Percentiles rank a stretch among this genome's conserved stretches.
Evolutionary conservation across 257 asterid genomes (phyloP).

Genomic region (Petrea volubilis): DNA sequence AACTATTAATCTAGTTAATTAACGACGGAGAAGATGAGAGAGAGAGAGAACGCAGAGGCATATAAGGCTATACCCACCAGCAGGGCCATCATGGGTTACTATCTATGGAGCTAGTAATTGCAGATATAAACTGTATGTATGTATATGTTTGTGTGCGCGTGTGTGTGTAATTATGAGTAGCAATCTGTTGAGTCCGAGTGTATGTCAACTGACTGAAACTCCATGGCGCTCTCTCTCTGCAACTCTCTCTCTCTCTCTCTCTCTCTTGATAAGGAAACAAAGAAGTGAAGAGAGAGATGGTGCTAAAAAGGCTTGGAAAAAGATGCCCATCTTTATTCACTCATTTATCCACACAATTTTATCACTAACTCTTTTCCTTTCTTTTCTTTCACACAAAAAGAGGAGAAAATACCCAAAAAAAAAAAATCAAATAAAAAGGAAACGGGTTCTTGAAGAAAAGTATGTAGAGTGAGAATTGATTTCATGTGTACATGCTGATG

Average conservation of each 20-base stretch:
- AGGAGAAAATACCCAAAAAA: background rate
- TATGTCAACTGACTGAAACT: constrained; percentile 23
- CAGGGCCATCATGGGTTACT: background rate
- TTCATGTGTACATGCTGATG: constrained; percentile 24
- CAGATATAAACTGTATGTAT: constrained; percentile 1
- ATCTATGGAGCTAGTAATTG: constrained; percentile 5
- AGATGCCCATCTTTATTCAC: constrained; percentile 66
- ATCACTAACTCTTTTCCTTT: constrained; percentile 13
- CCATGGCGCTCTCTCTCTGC: constrained; percentile 45
- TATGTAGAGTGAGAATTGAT: constrained; percentile 7
- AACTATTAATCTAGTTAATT: background rate
- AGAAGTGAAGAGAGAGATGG: constrained; percentile 28
- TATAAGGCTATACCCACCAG: too few relatives aligned
- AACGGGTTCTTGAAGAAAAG: constrained; percentile 27
- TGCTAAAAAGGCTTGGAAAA: constrained; percentile 56
- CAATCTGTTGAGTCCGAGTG: constrained; percentile 19
- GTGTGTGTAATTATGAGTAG: background rate
- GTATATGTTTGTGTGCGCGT: background rate
- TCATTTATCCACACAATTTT: constrained; percentile 48
- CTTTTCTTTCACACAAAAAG: constrained; percentile 3
- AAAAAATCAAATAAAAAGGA: background rate
- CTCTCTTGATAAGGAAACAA: constrained; percentile 42
- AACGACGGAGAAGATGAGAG: background rate
- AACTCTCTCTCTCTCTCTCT: constrained; percentile 32
- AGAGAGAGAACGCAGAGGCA: background rate